Evolutionary conservation across 306 rosid species (phyloP).

Genomic region (Cercis canadensis): DNA sequence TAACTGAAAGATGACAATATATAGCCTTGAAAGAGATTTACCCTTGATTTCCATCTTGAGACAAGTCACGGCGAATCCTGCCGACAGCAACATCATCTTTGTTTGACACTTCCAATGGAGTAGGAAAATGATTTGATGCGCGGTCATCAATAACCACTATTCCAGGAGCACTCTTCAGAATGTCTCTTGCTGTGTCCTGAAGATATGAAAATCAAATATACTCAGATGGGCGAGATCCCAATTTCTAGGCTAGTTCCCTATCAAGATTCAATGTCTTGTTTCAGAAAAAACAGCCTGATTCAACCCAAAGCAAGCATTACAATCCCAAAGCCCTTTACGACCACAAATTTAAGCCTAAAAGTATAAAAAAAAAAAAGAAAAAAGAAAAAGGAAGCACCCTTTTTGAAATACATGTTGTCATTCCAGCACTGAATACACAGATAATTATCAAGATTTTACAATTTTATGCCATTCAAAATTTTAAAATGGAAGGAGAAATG

Average conservation of each 20-base stretch:
- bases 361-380: no score
- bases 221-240: slow-evolving; percentile 5
- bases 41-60: slow-evolving; percentile 91
- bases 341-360: slow-evolving; percentile 3
- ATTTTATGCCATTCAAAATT: not conserved
- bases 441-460: not conserved
- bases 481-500: not conserved
- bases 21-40: slow-evolving; percentile 32
- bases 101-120: slow-evolving; percentile 93
- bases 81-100: slow-evolving; percentile 95
- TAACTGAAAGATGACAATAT: slow-evolving; percentile 9
- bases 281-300: not conserved
- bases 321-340: not conserved
- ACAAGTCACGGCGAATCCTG: slow-evolving; percentile 84
- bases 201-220: slow-evolving; percentile 33
- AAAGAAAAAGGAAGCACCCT: slow-evolving; percentile 11
- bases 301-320: not conserved
- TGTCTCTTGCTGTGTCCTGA: slow-evolving; percentile 79
- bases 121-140: slow-evolving; percentile 80
- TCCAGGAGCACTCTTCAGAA: slow-evolving; percentile 85
- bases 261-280: not conserved
- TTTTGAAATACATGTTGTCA: slow-evolving; percentile 5
- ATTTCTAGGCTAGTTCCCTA: not conserved
- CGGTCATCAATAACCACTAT: slow-evolving; percentile 89
- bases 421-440: not conserved